phyloP scores from a whole-genome alignment of 768 basidiomycete species.

The Tylopilus felleus region DNA sequence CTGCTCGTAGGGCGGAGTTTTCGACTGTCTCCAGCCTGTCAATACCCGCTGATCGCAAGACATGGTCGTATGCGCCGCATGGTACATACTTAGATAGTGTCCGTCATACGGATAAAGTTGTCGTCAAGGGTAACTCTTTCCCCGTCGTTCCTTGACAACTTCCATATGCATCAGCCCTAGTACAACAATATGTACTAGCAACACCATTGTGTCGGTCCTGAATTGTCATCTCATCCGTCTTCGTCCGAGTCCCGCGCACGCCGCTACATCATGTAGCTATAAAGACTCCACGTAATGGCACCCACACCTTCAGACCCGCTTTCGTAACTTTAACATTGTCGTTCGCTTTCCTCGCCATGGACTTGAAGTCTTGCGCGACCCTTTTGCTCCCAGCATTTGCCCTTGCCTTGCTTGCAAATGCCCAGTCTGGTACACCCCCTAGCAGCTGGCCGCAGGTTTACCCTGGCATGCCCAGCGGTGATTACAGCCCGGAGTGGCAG shows the following conservation, averaged over 20 bases:
- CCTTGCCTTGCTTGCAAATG: slow-evolving; percentile 11
- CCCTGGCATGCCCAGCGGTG: slow-evolving; percentile 41
- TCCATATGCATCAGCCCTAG: background rate
- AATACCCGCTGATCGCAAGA: no score
- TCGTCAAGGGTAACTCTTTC: no score
- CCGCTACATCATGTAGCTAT: background rate
- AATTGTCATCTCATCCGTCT: no score
- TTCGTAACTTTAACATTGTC: slow-evolving; percentile 6
- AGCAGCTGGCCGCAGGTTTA: slow-evolving; percentile 40
- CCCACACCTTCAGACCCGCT: background rate
- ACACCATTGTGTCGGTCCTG: background rate
- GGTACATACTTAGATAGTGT: no score
- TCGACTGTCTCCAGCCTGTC: no score
- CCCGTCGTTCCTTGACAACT: no score
- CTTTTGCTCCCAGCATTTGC: slow-evolving; percentile 2
- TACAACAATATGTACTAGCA: background rate
- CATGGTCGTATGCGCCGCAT: no score
- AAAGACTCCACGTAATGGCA: background rate
- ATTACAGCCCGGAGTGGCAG: slow-evolving; percentile 60
- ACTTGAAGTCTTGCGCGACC: slow-evolving; percentile 10
- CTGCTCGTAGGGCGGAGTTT: no score
- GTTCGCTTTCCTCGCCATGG: slow-evolving; percentile 18
- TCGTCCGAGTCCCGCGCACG: no score
- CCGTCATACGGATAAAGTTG: no score
- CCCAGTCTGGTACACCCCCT: slow-evolving; percentile 27